phyloP scores from a whole-genome alignment of 192 early-diverging fungal genomes.

The Rhizophagus clarus region DNA sequence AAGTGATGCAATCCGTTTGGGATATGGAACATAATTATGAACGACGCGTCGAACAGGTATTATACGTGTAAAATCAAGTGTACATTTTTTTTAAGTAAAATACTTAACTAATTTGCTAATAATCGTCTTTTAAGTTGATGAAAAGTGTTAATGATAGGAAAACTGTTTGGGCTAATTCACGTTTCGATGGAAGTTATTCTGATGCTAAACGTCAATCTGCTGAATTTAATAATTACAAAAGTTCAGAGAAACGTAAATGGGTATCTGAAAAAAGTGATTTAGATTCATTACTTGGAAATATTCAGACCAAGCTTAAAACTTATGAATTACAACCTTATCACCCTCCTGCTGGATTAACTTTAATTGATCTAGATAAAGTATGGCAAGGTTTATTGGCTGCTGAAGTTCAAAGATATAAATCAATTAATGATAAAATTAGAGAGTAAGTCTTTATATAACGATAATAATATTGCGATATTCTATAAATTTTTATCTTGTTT shows the following conservation, averaged over 20 bases:
- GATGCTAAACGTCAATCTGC: conserved; percentile 73
- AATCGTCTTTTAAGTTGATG: conserved; percentile 56
- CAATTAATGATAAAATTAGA: conserved; percentile 84
- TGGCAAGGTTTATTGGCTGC: conserved; percentile 75
- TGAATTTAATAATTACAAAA: conserved; percentile 88
- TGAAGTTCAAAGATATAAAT: conserved; percentile 79
- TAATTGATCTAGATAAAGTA: conserved; percentile 55
- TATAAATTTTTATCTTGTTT: background rate
- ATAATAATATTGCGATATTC: background rate
- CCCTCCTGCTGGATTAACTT: conserved; percentile 74
- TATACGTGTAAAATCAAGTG: conserved; percentile 8
- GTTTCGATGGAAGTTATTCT: conserved; percentile 68
- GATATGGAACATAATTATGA: conserved; percentile 96
- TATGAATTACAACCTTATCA: conserved; percentile 87
- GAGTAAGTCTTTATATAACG: conserved; percentile 51
- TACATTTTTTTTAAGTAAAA: conserved; percentile 16
- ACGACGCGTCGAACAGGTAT: conserved; percentile 65
- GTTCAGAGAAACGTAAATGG: conserved; percentile 78
- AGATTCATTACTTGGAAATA: conserved; percentile 90
- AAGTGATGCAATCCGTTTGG: conserved; percentile 86
- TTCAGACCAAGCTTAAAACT: conserved; percentile 95
- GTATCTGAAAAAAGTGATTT: conserved; percentile 89
- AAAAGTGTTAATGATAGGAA: conserved; percentile 65
- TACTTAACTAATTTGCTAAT: background rate
- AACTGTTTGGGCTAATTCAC: conserved; percentile 63